Conservation (phyloP, 78 protist genomes). For the Pigoraptor vietnamica region DNA sequence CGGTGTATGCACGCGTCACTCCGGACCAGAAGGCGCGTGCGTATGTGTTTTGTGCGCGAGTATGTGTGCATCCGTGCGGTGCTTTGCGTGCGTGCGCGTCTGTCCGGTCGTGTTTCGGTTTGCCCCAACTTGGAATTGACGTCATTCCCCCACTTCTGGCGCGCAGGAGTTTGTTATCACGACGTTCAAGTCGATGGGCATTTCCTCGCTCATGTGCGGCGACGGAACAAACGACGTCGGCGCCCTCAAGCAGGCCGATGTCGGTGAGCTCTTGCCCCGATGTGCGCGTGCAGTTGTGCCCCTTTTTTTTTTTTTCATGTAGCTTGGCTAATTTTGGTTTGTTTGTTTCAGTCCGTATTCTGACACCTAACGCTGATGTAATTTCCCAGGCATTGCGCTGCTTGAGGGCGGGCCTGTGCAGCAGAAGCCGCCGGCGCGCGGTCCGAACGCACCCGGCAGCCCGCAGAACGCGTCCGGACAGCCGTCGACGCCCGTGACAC, state of each 20-base stretch:
- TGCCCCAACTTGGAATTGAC: too few relatives aligned
- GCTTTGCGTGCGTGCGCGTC: not conserved
- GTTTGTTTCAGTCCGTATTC: too few relatives aligned
- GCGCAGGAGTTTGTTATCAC: conserved; percentile 30
- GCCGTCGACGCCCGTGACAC: too few relatives aligned
- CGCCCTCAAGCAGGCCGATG: conserved; percentile 97
- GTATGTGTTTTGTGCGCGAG: not conserved
- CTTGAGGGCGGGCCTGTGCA: not conserved
- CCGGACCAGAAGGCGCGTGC: conserved; percentile 73
- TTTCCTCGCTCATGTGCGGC: conserved; percentile 96
- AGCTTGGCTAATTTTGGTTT: too few relatives aligned
- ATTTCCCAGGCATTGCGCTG: too few relatives aligned
- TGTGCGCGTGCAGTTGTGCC: too few relatives aligned
- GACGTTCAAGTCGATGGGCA: conserved; percentile 52
- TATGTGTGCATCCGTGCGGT: not conserved
- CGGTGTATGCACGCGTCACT: conserved; percentile 74
- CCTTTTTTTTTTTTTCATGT: not conserved
- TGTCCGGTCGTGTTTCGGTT: not conserved
- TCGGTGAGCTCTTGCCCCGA: conserved; percentile 83
- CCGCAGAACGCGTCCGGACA: too few relatives aligned
- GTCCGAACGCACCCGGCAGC: too few relatives aligned
- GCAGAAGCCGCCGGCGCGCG: not conserved
- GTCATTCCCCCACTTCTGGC: not conserved
- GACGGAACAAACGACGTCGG: conserved; percentile 99
- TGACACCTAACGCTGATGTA: too few relatives aligned